Percentiles rank a stretch among this genome's conserved stretches.
phyloP scores from a whole-genome alignment of 164 flowering plant species.

The Sextonia rubra region DNA sequence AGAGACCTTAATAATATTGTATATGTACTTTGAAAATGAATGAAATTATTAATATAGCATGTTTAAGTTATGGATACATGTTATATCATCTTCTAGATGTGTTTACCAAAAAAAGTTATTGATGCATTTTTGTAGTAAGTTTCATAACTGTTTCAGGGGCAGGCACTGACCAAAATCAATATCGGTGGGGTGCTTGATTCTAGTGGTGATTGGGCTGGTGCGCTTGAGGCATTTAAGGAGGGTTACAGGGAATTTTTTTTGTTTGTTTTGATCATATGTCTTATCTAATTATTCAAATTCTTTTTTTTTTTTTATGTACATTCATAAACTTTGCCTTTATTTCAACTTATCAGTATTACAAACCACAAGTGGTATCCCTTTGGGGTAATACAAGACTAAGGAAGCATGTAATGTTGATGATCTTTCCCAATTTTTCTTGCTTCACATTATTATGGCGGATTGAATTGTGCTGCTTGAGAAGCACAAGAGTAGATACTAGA shows the following conservation, averaged over 20 bases:
- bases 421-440: too few species aligned
- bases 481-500: not conserved
- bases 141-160: slow-evolving; percentile 54
- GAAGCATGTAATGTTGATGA: too few species aligned
- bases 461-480: not conserved
- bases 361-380: not conserved
- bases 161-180: slow-evolving; percentile 75
- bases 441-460: not conserved
- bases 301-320: not conserved
- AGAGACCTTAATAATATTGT: too few species aligned
- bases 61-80: not conserved
- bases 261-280: not conserved
- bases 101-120: too few species aligned
- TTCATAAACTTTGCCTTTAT: not conserved
- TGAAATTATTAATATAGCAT: not conserved
- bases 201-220: slow-evolving; percentile 63
- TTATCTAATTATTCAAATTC: not conserved
- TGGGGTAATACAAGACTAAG: too few species aligned
- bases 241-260: slow-evolving; percentile 56
- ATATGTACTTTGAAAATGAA: too few species aligned
- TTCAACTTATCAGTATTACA: not conserved
- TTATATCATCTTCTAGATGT: too few species aligned
- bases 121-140: not conserved
- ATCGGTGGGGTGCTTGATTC: slow-evolving; percentile 79
- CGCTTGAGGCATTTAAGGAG: slow-evolving; percentile 74